Conservation (phyloP, 495 filamentous ascomycete species). For the Penicillium desertorum region DNA sequence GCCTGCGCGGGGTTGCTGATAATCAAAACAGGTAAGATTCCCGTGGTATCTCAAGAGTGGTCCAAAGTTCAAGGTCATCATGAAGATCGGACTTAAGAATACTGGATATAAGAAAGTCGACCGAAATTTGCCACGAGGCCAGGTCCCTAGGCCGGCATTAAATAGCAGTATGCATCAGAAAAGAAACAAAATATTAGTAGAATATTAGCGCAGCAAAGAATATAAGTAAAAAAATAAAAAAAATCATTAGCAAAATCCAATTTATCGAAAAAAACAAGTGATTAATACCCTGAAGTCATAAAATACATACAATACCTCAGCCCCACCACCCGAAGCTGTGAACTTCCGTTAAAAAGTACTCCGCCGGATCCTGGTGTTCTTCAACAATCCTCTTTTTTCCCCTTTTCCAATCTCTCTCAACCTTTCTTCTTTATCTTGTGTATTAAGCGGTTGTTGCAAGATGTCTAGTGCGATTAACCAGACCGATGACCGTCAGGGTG, state of each 20-base stretch:
- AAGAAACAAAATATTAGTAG: slow-evolving; percentile 2
- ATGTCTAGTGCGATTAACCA: slow-evolving; percentile 67
- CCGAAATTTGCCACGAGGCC: slow-evolving; percentile 2
- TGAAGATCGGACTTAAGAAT: slow-evolving; percentile 1
- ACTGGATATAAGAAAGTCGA: not conserved
- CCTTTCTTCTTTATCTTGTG: slow-evolving; percentile 21
- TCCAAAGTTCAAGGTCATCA: not conserved
- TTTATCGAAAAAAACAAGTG: not conserved
- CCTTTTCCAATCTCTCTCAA: slow-evolving; percentile 21
- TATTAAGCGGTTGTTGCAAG: slow-evolving; percentile 28
- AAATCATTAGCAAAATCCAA: not conserved
- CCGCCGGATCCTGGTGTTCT: slow-evolving; percentile 40
- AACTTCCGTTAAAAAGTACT: slow-evolving; percentile 39
- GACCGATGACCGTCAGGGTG: slow-evolving; percentile 57
- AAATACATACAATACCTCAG: slow-evolving; percentile 28
- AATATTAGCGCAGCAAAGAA: not conserved
- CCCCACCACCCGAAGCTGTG: slow-evolving; percentile 31
- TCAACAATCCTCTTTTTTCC: slow-evolving; percentile 14
- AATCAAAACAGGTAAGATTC: not conserved
- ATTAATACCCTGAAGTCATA: slow-evolving; percentile 24
- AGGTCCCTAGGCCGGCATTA: not conserved
- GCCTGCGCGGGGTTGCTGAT: slow-evolving; percentile 10
- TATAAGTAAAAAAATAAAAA: not conserved
- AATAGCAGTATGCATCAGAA: not conserved
- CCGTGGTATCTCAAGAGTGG: not conserved